A percentile compares a stretch with the other conserved stretches of the same genome.
Evolutionary conservation across 441 rosid species (phyloP).

Genomic region (Gossypium trilobum): DNA sequence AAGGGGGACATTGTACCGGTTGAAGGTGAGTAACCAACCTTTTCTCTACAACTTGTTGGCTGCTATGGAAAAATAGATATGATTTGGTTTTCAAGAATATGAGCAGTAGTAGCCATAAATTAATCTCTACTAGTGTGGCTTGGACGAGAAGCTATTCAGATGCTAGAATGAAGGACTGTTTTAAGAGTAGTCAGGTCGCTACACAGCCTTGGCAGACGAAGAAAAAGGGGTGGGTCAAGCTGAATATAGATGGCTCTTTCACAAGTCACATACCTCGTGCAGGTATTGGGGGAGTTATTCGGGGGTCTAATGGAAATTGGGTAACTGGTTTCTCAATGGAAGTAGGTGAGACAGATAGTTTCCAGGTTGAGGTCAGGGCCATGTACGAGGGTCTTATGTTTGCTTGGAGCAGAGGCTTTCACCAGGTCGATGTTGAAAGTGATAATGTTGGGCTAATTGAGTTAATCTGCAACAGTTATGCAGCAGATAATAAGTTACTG

Average conservation of each 20-base stretch:
- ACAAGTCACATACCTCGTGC: background rate
- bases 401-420: background rate
- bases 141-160: background rate
- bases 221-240: background rate
- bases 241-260: background rate
- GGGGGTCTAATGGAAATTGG: background rate
- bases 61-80: background rate
- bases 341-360: background rate
- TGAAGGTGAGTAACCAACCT: background rate
- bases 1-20: background rate
- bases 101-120: background rate
- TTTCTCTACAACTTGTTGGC: background rate
- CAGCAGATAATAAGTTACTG: background rate
- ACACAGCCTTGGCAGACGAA: background rate
- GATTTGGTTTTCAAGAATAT: background rate
- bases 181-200: background rate
- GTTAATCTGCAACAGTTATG: background rate
- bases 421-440: background rate
- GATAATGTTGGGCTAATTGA: background rate
- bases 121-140: background rate
- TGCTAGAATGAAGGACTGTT: background rate
- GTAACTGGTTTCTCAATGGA: background rate
- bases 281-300: background rate
- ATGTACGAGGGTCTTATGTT: background rate
- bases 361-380: background rate